Percentiles rank a stretch among this genome's conserved stretches.
phyloP scores from a whole-genome alignment of 2,329 filamentous ascomycete species.

The Colletotrichum theobromicola region DNA sequence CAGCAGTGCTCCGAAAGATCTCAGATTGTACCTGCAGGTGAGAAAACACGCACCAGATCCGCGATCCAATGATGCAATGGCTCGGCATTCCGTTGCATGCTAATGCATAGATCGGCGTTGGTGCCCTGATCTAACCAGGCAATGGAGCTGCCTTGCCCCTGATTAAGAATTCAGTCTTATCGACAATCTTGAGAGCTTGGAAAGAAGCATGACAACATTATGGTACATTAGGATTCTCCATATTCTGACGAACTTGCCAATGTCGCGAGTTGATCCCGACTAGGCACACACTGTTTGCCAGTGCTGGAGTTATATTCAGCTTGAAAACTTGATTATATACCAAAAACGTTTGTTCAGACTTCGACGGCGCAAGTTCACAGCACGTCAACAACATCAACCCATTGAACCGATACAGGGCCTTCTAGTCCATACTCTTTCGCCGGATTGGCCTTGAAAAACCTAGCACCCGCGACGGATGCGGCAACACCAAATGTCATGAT shows the following conservation, averaged over 20 bases:
- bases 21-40: neutral
- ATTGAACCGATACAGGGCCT: neutral
- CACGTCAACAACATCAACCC: neutral
- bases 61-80: neutral
- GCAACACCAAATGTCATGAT: neutral
- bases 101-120: neutral
- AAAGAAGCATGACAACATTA: neutral
- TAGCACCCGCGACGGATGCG: neutral
- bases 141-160: neutral
- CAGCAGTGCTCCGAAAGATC: neutral
- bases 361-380: neutral
- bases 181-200: neutral
- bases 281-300: neutral
- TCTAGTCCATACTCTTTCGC: neutral
- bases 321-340: neutral
- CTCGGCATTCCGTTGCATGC: neutral
- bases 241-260: neutral
- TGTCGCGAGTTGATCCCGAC: neutral
- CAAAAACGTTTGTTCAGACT: neutral
- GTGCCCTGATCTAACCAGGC: neutral
- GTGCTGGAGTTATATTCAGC: neutral
- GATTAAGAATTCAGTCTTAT: neutral
- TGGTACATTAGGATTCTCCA: neutral
- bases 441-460: neutral
- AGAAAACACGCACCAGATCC: conserved; percentile 1